These are phyloP conservation scores for Amborella trichopoda DNA, from an alignment of 164 flowering plant genomes.

Conservation along the genomic window DNA sequence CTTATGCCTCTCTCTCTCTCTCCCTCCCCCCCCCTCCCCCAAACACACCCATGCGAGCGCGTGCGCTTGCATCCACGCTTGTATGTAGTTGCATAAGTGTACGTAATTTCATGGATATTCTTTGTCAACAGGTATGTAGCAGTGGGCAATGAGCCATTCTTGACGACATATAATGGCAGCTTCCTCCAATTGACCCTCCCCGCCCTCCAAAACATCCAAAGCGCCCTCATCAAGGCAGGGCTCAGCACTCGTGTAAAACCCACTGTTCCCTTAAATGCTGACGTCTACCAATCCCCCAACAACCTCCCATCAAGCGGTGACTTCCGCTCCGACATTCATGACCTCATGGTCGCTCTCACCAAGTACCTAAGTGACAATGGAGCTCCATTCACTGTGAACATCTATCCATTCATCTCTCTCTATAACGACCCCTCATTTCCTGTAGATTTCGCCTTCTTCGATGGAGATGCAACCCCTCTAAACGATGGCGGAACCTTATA, in stretches of 20 bases:
- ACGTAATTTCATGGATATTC: too few species aligned
- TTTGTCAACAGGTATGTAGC: conserved; percentile 5
- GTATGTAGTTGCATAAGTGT: too few species aligned
- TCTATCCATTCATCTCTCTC: conserved; percentile 87
- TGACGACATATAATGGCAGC: conserved; percentile 6
- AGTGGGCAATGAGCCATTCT: conserved; percentile 10
- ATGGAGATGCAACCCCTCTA: conserved; percentile 41
- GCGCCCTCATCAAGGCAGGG: conserved; percentile 8
- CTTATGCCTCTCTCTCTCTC: too few species aligned
- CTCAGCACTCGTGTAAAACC: conserved; percentile 4
- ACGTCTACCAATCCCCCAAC: conserved; percentile 44
- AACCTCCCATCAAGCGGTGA: conserved; percentile 70
- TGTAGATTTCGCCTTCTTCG: conserved; percentile 82
- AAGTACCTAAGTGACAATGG: conserved; percentile 61
- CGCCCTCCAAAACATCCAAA: conserved; percentile 10
- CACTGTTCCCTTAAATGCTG: conserved; percentile 20
- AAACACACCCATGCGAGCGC: too few species aligned
- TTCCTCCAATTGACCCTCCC: conserved; percentile 3
- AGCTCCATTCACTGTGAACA: conserved; percentile 71
- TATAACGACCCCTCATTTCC: conserved; percentile 64
- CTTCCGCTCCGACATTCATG: conserved; percentile 68
- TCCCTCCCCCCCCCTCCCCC: too few species aligned
- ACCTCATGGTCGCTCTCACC: conserved; percentile 50
- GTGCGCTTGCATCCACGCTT: too few species aligned
- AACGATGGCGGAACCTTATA: conserved; percentile 41